phyloP scores from a whole-genome alignment of 306 rosid genomes.

The Vigna nakashimae region DNA sequence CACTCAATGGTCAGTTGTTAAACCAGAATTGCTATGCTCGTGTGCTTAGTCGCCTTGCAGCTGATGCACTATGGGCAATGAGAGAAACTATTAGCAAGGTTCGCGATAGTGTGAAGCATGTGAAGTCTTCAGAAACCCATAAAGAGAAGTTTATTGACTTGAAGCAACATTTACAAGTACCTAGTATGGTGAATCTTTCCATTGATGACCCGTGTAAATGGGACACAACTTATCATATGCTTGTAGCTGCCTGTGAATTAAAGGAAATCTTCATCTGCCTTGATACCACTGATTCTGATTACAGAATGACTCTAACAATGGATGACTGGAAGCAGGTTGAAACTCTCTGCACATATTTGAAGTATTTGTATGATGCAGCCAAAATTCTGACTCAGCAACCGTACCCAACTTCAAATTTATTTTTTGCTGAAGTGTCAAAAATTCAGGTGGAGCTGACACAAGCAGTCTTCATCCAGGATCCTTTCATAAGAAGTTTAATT shows the following conservation, averaged over 20 bases:
- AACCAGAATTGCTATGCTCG: conserved; percentile 80
- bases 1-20: conserved; percentile 81
- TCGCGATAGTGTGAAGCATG: conserved; percentile 84
- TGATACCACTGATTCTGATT: conserved; percentile 66
- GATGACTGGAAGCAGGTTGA: conserved; percentile 85
- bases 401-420: conserved; percentile 74
- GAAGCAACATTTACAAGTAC: conserved; percentile 81
- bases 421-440: conserved; percentile 73
- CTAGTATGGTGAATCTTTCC: conserved; percentile 63
- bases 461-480: conserved; percentile 74
- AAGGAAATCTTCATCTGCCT: conserved; percentile 86
- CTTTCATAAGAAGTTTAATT: conserved; percentile 65
- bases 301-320: conserved; percentile 55
- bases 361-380: conserved; percentile 74
- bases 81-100: conserved; percentile 64
- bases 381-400: conserved; percentile 55
- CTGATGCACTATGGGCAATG: conserved; percentile 57
- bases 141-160: conserved; percentile 75
- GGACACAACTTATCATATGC: conserved; percentile 90
- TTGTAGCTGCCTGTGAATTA: conserved; percentile 77
- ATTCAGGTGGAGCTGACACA: conserved; percentile 69
- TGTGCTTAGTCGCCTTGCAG: conserved; percentile 78
- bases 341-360: conserved; percentile 71
- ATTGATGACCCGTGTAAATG: conserved; percentile 76
- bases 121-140: conserved; percentile 67